Base-by-base conservation (phyloP, 495 filamentous ascomycete genomes). In the Evansstolkia leycettana region DNA sequence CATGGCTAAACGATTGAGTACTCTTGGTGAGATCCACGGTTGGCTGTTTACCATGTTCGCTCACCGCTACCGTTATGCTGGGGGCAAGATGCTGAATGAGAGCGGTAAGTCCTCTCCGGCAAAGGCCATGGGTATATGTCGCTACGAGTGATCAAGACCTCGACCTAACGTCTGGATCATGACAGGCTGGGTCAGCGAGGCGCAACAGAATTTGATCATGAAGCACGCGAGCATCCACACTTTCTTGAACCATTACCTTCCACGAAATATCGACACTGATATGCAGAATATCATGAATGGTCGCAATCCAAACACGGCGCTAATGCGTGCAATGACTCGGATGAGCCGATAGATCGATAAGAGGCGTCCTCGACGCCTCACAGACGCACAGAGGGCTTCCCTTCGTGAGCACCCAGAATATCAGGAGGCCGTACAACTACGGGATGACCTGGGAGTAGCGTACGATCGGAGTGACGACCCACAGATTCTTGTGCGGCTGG, bases 211-310 rank as follows among this genome's bases (percentile, higher is more conserved):
- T 39, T 28, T 64, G 34, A 64, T 61, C 7, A 54, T 61, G 41
- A 50, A 58, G 34, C 44, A 64, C 27, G 35, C 44, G 4, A 36
- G 48, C 15, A 50, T 37, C 33, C 17, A 39, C 2, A 58, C 55
- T 15, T 60, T 60, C 39, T 33, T 64, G 15, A 53, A 58, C 29
- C 47, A 62, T 45, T 61, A 64, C 41, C 53, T 56, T 43, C 53
- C 31, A 27, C 47, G 51, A 17, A 31, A 33, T n/a, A 47, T 60
- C 17, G 48, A 52, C 17, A 56, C 45, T 16, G 57, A 60, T 26
- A 53, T 54, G 26, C 42, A 52, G 27, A 48, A 35, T 35, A 37
- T 62, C 9, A 51, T 62, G 34, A 46, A 41, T 29, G 42, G 48
- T 40, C 46, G 36, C 16, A 34, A 50, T 30, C 47, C 57, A 14